phyloP scores from a whole-genome alignment of 2,329 filamentous ascomycete species.

The Aspergillus sp. region DNA sequence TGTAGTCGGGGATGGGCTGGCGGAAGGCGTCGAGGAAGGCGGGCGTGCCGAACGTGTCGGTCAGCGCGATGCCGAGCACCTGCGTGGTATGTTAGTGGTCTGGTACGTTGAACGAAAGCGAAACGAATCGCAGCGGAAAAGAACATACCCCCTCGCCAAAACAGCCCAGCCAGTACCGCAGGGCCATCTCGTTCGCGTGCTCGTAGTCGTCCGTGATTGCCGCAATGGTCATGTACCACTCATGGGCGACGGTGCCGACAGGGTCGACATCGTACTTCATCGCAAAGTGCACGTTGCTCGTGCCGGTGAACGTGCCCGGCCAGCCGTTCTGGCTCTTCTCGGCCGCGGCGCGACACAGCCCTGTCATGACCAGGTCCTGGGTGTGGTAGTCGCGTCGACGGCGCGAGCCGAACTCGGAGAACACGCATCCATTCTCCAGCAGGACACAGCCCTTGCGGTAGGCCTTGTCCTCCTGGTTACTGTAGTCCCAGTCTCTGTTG shows the following conservation, averaged over 20 bases:
- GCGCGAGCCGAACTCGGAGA: constrained; percentile 92
- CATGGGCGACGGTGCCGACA: constrained; percentile 88
- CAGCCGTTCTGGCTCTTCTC: constrained; percentile 65
- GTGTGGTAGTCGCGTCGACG: constrained; percentile 91
- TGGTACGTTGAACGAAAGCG: neutral
- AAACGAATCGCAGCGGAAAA: neutral
- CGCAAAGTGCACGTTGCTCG: constrained; percentile 94
- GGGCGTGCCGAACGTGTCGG: constrained; percentile 92
- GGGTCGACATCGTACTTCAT: constrained; percentile 86
- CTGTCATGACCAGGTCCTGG: constrained; percentile 86
- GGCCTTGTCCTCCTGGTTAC: constrained; percentile 81
- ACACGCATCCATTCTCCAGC: constrained; percentile 77
- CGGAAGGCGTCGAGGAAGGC: constrained; percentile 84
- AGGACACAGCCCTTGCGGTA: constrained; percentile 76
- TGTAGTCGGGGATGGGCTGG: constrained; percentile 56
- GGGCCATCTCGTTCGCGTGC: constrained; percentile 76
- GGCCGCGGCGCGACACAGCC: constrained; percentile 74
- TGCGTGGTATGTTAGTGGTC: constrained; percentile 15
- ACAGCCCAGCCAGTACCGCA: constrained; percentile 86
- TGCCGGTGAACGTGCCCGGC: constrained; percentile 75
- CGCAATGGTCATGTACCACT: constrained; percentile 99
- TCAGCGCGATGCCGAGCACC: constrained; percentile 83
- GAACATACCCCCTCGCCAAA: constrained; percentile 71
- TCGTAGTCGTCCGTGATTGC: constrained; percentile 85
- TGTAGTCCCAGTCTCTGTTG: constrained; percentile 87